These are phyloP conservation scores for Phytopythium boreale DNA, from an alignment of 352 stramenopile species.

Conservation along the genomic window DNA sequence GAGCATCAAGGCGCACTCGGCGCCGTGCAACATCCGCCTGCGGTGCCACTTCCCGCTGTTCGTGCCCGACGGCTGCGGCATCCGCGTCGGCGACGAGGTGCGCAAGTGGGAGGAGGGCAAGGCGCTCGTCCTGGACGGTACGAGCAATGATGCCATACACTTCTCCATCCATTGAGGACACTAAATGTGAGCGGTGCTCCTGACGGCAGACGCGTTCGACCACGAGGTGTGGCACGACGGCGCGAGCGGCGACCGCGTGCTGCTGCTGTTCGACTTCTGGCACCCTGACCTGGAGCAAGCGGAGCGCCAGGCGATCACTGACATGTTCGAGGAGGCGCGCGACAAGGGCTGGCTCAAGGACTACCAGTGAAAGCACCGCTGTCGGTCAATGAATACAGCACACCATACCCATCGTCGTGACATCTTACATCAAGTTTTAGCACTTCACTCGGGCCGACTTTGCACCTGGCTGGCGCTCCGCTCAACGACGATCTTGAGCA, in stretches of 20 bases:
- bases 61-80: conserved; percentile 87
- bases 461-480: not conserved
- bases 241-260: conserved; percentile 60
- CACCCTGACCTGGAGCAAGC: conserved; percentile 60
- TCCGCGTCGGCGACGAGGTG: conserved; percentile 88
- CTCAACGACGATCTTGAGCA: conserved; percentile 24
- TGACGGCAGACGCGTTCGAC: conserved; percentile 62
- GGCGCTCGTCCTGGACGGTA: conserved; percentile 80
- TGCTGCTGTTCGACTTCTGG: conserved; percentile 87
- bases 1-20: conserved; percentile 91
- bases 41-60: conserved; percentile 94
- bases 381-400: not conserved
- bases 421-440: not conserved
- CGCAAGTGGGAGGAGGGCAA: conserved; percentile 79
- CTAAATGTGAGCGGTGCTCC: not conserved
- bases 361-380: conserved; percentile 22
- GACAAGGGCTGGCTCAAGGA: conserved; percentile 80
- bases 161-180: not conserved
- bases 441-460: not conserved
- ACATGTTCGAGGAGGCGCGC: conserved; percentile 73
- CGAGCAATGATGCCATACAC: not conserved
- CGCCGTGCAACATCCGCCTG: conserved; percentile 94
- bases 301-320: conserved; percentile 51
- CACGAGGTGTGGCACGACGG: conserved; percentile 81
- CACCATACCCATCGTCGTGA: not conserved